These are phyloP conservation scores for Amanita thiersii DNA, from an alignment of 768 basidiomycete species.

Conservation along the genomic window DNA sequence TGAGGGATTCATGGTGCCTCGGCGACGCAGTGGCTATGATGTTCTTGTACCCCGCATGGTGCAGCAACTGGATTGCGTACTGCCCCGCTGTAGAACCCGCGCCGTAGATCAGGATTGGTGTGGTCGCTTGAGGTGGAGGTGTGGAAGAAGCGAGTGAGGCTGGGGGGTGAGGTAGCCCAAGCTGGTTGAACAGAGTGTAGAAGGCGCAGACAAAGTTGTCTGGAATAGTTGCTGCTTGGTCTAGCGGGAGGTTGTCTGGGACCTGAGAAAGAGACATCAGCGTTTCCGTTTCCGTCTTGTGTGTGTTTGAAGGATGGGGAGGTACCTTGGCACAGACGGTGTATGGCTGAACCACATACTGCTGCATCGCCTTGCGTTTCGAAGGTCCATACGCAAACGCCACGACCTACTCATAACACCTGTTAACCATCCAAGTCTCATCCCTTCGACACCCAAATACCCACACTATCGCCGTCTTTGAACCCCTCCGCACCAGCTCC, in stretches of 20 bases:
- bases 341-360: slow-evolving; percentile 14
- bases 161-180: slow-evolving; percentile 24
- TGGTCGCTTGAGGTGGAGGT: slow-evolving; percentile 16
- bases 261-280: neutral
- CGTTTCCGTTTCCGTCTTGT: neutral
- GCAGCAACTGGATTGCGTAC: slow-evolving; percentile 24
- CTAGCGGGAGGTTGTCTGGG: slow-evolving; percentile 13
- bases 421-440: no score
- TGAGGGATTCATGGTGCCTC: slow-evolving; percentile 21
- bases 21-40: slow-evolving; percentile 29
- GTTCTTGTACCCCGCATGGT: slow-evolving; percentile 28
- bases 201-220: slow-evolving; percentile 35
- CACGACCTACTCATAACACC: slow-evolving; percentile 10
- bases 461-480: slow-evolving; percentile 27
- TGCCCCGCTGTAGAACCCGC: slow-evolving; percentile 29
- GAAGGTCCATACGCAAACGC: slow-evolving; percentile 11
- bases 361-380: slow-evolving; percentile 14
- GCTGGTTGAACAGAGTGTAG: slow-evolving; percentile 26
- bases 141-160: slow-evolving; percentile 19
- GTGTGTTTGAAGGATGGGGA: neutral
- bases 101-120: slow-evolving; percentile 34
- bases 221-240: slow-evolving; percentile 28
- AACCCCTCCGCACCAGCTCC: slow-evolving; percentile 24
- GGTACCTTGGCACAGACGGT: slow-evolving; percentile 25
- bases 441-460: no score